Evolutionary conservation across 2,329 filamentous ascomycete species (phyloP), one percentile per base, ranked within the genome.

Genomic region (Arthrinium puccinioides): DNA sequence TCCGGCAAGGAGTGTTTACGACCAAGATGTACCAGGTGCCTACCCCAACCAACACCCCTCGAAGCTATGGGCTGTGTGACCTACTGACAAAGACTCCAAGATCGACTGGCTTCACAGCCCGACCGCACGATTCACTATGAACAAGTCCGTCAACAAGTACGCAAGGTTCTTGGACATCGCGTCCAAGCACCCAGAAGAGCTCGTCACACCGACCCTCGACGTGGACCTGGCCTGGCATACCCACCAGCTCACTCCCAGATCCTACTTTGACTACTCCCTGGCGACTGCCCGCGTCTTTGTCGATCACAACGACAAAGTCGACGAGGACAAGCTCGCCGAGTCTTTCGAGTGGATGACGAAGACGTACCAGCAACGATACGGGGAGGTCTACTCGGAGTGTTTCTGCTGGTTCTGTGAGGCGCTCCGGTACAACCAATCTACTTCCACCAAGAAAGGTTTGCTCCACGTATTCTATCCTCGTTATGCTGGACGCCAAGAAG

Each of bases 221-320:
- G 68, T 87, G 9, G 82, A 87, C 51, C 62, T 87, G 0, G 81
- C 72, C 1, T 87, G 82, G 82, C 85, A 90, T 54, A 87, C 82
- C 0, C 83, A 87, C 51, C 82, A 87, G 52, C 71, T 87, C 7
- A 70, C 63, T 9, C 79, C 84, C 0, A 49, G 53, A 7, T 52
- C 61, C 5, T 89, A 89, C 59, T 81, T 75, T 50, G 40, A 52
- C 2, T 79, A 74, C 52, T 79, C 74, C 1, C 52, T 69, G 2
- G 36, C 35, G 1, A 52, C 53, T 13, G 68, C 67, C 0, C 44
- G 41, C 4, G 74, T 70, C 29, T 85, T 86, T 51, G 72, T 88
- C 47, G 77, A 87, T 51, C 85, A 90, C 52, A 80, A 89, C 56
- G 85, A 90, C 63, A 88, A 88, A 57, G 75, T 90, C 18, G 75